Base-by-base conservation (phyloP, 345 rosid genomes). In the Zanthoxylum bungeanum region DNA sequence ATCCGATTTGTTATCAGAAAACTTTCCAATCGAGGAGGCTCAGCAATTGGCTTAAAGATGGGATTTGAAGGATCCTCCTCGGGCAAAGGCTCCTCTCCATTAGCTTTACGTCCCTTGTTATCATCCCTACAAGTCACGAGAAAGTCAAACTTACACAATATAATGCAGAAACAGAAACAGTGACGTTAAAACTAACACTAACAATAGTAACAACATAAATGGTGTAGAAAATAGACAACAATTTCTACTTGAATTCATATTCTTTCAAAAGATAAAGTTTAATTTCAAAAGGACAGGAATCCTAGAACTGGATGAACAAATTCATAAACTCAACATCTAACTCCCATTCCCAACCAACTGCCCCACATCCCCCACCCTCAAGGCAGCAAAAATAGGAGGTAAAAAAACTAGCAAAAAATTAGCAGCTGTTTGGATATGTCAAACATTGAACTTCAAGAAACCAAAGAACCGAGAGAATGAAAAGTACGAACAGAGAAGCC, bases 31-130 rank as follows among this genome's bases (percentile, higher is more conserved):
- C 97, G 93, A 17, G 99, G 83, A 49, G 99, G 99, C 73, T 96
- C 99, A 37, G 90, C 92, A 47, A 89, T 83, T 25, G 97, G 87
- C 85, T 96, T 96, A 66, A 96, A 96, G 56, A 91, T 78, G 21
- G 99, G 92, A 83, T 96, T 96, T 57, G 91, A 71, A 22, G 96
- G 97, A 86, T 96, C 99, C 79, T 96, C 99, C 85, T 96, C 99
- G 0, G 97, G 97, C 66, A 96, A 81, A 65, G 93, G 88, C 78
- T 93, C 99, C 70, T 93, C 99, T 51, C 98, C 98, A 24, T 93
- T 87, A 70, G 89, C 82, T 83, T 85, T 96, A 5, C 99, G 92
- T 49, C 92, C 73, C 87, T 79, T 76, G 77, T 96, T 96, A 83
- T 96, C 99, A 22, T 91, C 67, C 91, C 98, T 96, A 68, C 36